Conservation (phyloP, 2,329 filamentous ascomycete genomes). For the Triangularia verruculosa region DNA sequence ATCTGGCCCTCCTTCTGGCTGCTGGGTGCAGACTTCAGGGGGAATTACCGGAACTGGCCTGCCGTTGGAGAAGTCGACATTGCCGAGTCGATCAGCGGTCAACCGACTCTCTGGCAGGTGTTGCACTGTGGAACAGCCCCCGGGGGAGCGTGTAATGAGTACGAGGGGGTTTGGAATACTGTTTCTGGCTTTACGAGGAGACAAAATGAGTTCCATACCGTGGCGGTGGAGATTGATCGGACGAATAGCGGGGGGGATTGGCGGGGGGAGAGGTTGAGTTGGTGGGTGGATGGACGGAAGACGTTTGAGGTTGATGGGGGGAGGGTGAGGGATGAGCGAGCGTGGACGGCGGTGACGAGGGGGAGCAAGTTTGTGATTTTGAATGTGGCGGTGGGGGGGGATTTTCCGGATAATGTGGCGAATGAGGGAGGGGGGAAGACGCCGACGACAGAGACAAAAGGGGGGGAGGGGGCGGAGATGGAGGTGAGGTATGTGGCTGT, state of each 20-base stretch:
- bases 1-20: constrained; percentile 58
- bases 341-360: constrained; percentile 49
- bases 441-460: constrained; percentile 35
- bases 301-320: constrained; percentile 44
- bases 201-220: constrained; percentile 37
- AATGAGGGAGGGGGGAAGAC: constrained; percentile 27
- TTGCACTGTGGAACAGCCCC: constrained; percentile 46
- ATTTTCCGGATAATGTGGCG: constrained; percentile 37
- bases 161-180: neutral
- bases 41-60: constrained; percentile 43
- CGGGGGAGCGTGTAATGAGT: constrained; percentile 45
- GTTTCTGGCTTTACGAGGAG: neutral
- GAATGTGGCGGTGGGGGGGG: constrained; percentile 53
- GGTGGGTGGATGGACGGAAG: constrained; percentile 44
- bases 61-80: constrained; percentile 51
- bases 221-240: constrained; percentile 49
- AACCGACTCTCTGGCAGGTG: constrained; percentile 42
- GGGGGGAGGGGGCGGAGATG: constrained; percentile 34
- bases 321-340: constrained; percentile 40
- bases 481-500: constrained; percentile 42
- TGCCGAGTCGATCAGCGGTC: constrained; percentile 50
- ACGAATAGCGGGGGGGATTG: constrained; percentile 39
- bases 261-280: constrained; percentile 47
- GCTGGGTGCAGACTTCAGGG: constrained; percentile 46
- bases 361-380: constrained; percentile 49